Base-by-base conservation (phyloP, 768 basidiomycete genomes). In the Phlebiopsis gigantea region DNA sequence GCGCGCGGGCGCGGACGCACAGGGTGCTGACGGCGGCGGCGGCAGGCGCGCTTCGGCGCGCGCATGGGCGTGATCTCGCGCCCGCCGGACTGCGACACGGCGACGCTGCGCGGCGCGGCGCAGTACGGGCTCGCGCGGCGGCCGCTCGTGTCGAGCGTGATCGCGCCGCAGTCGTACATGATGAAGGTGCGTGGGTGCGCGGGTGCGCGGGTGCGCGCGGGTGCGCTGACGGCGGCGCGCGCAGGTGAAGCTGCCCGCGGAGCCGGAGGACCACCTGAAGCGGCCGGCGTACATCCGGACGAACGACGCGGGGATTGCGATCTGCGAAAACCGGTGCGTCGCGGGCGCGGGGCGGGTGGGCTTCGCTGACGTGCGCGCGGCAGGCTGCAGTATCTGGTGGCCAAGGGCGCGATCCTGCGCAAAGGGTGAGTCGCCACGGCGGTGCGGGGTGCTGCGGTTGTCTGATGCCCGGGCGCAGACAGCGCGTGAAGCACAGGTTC, bases 191-290 rank as follows among this genome's bases (percentile, higher is more conserved):
- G 75, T 54, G 12, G n/a, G 34, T 17, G 34, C 34, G 34, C 34
- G 34, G 12, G 34, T 39, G 34, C 34, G 34, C 34, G 34, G 12
- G 34, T 39, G 34, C 39, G n/a, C 28, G 39, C 34, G n/a, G 25
- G 46, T 47, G n/a, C 34, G 34, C 34, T 39, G 17, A 39, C 8
- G 2, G 2, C 34, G 34, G 34, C 17, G 3, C 34, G 12, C 34
- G 41, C 57, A 90, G 87, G 91, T 93, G 59, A 93, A 93, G 69
- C 78, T 95, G 25, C 92, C 91, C 43, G 91, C 91, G 29, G 93
- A 93, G 49, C 79, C 78, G 58, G 90, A 93, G 65, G 92, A 95
- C 70, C 86, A 83, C 75, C 71, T 83, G 68, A 89, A 86, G 66
- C 78, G 93, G n/a, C 92, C 92, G 1, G 90, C 85, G 4, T 95